phyloP scores from a whole-genome alignment of 1,284 basidiomycete species.

The Ceratobasidium sp. region DNA sequence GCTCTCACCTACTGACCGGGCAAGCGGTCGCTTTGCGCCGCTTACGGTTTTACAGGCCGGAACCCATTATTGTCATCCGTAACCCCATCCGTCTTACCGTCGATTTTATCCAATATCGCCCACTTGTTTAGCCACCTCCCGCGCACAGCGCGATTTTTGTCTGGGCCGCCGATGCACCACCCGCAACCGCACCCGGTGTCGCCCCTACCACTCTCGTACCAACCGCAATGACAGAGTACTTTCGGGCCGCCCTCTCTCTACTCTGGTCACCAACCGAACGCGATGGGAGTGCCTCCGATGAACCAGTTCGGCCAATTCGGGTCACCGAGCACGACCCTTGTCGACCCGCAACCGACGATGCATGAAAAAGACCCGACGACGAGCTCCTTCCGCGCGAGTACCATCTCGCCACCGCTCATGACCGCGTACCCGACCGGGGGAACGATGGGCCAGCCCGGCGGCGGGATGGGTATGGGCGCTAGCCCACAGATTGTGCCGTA shows the following conservation, averaged over 20 bases:
- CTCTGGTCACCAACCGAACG: background rate
- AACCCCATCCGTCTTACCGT: too few species aligned
- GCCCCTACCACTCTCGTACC: slow-evolving; percentile 4
- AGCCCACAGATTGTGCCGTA: slow-evolving; percentile 22
- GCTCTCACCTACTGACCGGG: too few species aligned
- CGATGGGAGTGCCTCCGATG: slow-evolving; percentile 18
- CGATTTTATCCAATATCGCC: too few species aligned
- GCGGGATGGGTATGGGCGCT: slow-evolving; percentile 13
- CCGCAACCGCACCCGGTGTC: slow-evolving; percentile 17
- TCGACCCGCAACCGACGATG: slow-evolving; percentile 12
- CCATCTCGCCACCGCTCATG: slow-evolving; percentile 16
- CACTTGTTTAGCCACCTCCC: too few species aligned
- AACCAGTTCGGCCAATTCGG: slow-evolving; percentile 36
- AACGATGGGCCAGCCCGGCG: too few species aligned
- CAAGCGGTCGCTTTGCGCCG: too few species aligned
- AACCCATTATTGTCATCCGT: too few species aligned
- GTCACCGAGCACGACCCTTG: slow-evolving; percentile 18
- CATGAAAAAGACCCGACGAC: slow-evolving; percentile 25
- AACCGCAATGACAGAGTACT: slow-evolving; percentile 29
- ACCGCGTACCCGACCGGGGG: slow-evolving; percentile 1
- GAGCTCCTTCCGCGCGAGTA: slow-evolving; percentile 30
- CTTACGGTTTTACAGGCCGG: too few species aligned
- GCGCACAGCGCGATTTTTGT: too few species aligned
- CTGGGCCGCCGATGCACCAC: slow-evolving; percentile 27
- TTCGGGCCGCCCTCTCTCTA: background rate